Evolutionary conservation across 192 early-diverging fungal species (phyloP).

Genomic region (Gaertneriomyces sp.): DNA sequence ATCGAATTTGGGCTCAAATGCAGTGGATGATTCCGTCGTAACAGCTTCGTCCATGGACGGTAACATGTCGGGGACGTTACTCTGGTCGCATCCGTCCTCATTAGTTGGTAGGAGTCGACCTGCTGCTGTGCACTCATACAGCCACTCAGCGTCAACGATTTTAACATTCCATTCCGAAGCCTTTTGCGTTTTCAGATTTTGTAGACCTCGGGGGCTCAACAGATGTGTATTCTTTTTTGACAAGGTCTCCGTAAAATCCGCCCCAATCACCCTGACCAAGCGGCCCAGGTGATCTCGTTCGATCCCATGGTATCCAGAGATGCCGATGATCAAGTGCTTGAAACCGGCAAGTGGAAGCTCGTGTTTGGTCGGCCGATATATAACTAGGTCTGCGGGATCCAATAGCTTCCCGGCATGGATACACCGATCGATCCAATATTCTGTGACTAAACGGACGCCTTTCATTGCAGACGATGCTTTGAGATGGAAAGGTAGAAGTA

Average conservation of each 20-base stretch:
- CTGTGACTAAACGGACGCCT: constrained; percentile 45
- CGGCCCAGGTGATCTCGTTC: constrained; percentile 53
- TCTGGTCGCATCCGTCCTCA: too few species aligned
- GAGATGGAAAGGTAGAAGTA: constrained; percentile 1
- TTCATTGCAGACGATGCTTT: background rate
- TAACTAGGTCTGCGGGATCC: constrained; percentile 27
- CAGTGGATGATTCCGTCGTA: background rate
- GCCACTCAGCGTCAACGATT: constrained; percentile 36
- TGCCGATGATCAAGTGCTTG: constrained; percentile 34
- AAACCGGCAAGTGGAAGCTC: constrained; percentile 4
- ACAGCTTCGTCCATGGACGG: too few species aligned
- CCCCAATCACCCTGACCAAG: constrained; percentile 42
- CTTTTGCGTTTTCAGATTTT: constrained; percentile 26
- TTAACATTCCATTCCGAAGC: constrained; percentile 43
- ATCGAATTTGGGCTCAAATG: constrained; percentile 15
- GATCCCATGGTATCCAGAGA: constrained; percentile 56
- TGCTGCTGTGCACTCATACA: constrained; percentile 27
- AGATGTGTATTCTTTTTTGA: constrained; percentile 37
- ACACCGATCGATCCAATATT: constrained; percentile 62
- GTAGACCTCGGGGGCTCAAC: constrained; percentile 21
- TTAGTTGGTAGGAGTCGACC: constrained; percentile 3
- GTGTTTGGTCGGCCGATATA: constrained; percentile 34
- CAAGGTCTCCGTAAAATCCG: constrained; percentile 50
- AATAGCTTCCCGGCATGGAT: constrained; percentile 38
- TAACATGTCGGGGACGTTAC: too few species aligned